Evolutionary conservation across 1,284 basidiomycete species (phyloP).

Genomic region (Ceraceosorus guamensis): DNA sequence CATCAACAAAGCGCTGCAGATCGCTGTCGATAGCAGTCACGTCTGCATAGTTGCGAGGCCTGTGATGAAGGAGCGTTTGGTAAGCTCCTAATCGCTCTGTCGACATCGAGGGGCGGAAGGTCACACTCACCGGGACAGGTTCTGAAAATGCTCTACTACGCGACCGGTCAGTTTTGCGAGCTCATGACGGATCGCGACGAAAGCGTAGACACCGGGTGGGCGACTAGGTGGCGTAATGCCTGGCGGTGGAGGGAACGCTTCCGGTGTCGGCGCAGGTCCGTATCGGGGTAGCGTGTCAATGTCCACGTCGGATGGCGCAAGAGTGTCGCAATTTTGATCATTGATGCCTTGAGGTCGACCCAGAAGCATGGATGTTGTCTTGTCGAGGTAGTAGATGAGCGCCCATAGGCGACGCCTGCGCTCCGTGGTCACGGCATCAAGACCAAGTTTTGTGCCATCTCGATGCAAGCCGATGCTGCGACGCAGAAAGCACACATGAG

Average conservation of each 20-base stretch:
- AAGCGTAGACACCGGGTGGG: slow-evolving; percentile 74
- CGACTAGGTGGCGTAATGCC: slow-evolving; percentile 34
- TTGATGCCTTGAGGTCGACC: slow-evolving; percentile 82
- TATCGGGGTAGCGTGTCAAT: slow-evolving; percentile 53
- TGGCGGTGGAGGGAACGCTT: slow-evolving; percentile 9
- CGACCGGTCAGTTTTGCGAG: slow-evolving; percentile 78
- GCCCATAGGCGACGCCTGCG: slow-evolving; percentile 87
- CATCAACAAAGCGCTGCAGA: slow-evolving; percentile 66
- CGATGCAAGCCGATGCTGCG: slow-evolving; percentile 72
- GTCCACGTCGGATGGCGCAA: slow-evolving; percentile 74
- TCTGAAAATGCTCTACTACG: slow-evolving; percentile 91
- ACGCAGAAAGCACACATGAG: not conserved
- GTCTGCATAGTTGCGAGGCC: slow-evolving; percentile 69
- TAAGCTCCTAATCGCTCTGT: too few relatives aligned
- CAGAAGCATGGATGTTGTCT: slow-evolving; percentile 73
- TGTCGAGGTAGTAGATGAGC: slow-evolving; percentile 84
- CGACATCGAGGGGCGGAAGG: too few relatives aligned
- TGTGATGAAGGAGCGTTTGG: too few relatives aligned
- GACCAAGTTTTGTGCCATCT: slow-evolving; percentile 63
- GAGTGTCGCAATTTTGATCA: slow-evolving; percentile 63
- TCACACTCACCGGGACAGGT: slow-evolving; percentile 56
- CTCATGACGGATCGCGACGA: slow-evolving; percentile 75
- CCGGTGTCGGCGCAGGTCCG: slow-evolving; percentile 22
- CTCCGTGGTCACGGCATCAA: slow-evolving; percentile 67
- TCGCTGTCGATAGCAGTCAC: slow-evolving; percentile 78